Base-by-base conservation (phyloP, 2,329 filamentous ascomycete species). In the Didymella pinodella region DNA sequence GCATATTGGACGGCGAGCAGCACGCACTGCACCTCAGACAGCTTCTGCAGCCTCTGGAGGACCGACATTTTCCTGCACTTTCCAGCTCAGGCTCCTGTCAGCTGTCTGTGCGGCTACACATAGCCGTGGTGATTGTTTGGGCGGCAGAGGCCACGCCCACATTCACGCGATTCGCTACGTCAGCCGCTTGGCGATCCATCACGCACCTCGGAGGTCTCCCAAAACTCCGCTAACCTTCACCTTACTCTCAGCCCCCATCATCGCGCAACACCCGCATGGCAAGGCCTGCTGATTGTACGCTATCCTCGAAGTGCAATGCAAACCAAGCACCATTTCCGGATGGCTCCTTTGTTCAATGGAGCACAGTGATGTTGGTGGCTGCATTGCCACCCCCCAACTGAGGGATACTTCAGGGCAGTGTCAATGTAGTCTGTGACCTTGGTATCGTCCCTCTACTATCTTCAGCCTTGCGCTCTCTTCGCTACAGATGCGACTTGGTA, bases 1-100 rank as follows among this genome's bases (percentile, higher is more conserved):
- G 91, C 87, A 67, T 88, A 84, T 69, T 92, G 86, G 22, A 88
- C 88, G 44, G 91, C 89, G 48, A 94, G 84, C 57, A 95, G 84
- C 57, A 92, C 80, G 65, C 88, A 85, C 74, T 92, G 90, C 56
- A 89, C 83, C 48, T 87, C 81, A 11, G 88, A 88, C 55, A 91
- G 80, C 54, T 76, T 61, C 49, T 66, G 58, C 16, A 75, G 50
- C 55, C 69, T 69, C 53, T 70, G 64, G 36, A 73, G 64, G 38
- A 68, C 59, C 20, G 66, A 63, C 73, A 75, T 75, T 8, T 46
- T 55, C 47, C 49, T 29, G 43, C 38, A 18, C 45, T 28, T 41
- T 14, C 32, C 34, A 34, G 43, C 48, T 52, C 25, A 29, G 52
- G 41, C 51, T 43, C 18, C 28, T 36, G 48, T 48, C 51, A 47